Evolutionary conservation across 768 basidiomycete genomes (phyloP).

Genomic region (Serpula lacrymans): DNA sequence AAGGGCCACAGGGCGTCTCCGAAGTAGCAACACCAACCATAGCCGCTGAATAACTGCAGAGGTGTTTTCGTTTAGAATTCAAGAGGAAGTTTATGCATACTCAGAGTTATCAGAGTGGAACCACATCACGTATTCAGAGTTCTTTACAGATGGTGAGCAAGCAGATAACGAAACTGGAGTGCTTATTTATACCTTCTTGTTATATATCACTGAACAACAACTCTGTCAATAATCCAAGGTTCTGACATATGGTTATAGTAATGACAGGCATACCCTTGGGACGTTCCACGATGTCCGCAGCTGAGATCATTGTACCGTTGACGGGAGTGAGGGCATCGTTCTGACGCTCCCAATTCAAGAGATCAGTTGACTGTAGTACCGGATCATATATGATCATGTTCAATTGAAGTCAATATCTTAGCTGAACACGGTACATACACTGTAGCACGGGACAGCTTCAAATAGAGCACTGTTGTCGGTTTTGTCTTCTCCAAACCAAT

Average conservation of each 20-base stretch:
- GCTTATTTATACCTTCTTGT: constrained; percentile 37
- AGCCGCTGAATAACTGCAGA: constrained; percentile 56
- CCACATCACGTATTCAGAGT: constrained; percentile 67
- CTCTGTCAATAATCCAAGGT: not conserved
- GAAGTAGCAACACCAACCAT: constrained; percentile 61
- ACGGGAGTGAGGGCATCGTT: constrained; percentile 56
- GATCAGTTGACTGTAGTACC: constrained; percentile 40
- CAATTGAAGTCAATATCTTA: not conserved
- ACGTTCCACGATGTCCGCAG: constrained; percentile 55
- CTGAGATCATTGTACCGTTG: constrained; percentile 52
- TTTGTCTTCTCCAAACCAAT: constrained; percentile 67
- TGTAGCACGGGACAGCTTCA: constrained; percentile 57
- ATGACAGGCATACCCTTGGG: constrained; percentile 47
- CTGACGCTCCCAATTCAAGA: constrained; percentile 54
- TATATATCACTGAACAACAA: constrained; percentile 44
- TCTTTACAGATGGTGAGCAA: constrained; percentile 29
- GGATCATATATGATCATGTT: constrained; percentile 1
- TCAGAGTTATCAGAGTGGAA: constrained; percentile 64
- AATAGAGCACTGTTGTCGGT: constrained; percentile 51
- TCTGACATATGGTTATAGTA: not conserved
- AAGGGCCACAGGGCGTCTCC: constrained; percentile 58
- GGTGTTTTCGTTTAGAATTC: not conserved
- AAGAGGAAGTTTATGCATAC: constrained; percentile 28
- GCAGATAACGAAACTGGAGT: not conserved
- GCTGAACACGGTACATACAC: constrained; percentile 26